Percentiles rank a stretch among this genome's conserved stretches.
phyloP scores from a whole-genome alignment of 192 early-diverging fungal species.

The Chytriomyces sp. region DNA sequence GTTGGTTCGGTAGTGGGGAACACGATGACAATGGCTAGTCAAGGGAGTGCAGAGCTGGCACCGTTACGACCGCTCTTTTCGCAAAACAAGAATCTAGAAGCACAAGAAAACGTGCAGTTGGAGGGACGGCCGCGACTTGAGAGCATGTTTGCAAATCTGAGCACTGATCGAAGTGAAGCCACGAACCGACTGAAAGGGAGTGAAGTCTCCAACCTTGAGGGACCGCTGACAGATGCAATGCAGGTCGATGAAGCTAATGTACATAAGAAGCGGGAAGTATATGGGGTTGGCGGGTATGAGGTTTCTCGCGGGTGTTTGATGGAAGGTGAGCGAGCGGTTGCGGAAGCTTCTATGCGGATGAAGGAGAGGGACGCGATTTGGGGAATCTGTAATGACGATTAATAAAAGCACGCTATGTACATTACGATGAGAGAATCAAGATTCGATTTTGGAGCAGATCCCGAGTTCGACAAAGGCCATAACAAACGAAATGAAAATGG shows the following conservation, averaged over 20 bases:
- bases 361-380: slow-evolving; percentile 31
- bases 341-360: slow-evolving; percentile 23
- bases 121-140: slow-evolving; percentile 9
- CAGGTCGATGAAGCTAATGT: not conserved
- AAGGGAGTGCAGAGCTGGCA: not conserved
- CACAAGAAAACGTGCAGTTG: no score
- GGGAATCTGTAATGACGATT: slow-evolving; percentile 7
- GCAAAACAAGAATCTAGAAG: no score
- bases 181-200: not conserved
- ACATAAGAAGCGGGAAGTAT: not conserved
- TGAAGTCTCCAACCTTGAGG: not conserved
- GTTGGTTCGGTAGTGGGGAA: not conserved
- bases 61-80: not conserved
- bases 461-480: not conserved
- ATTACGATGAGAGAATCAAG: not conserved
- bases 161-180: not conserved
- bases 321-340: slow-evolving; percentile 3
- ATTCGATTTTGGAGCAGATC: no score
- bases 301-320: not conserved
- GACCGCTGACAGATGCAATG: not conserved
- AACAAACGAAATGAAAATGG: not conserved
- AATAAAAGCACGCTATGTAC: not conserved
- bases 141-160: slow-evolving; percentile 27
- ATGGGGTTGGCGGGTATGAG: slow-evolving; percentile 2
- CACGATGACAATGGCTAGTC: not conserved